Base-by-base conservation (phyloP, 176 grass and related monocot genomes). In the Zoysia japonica region DNA sequence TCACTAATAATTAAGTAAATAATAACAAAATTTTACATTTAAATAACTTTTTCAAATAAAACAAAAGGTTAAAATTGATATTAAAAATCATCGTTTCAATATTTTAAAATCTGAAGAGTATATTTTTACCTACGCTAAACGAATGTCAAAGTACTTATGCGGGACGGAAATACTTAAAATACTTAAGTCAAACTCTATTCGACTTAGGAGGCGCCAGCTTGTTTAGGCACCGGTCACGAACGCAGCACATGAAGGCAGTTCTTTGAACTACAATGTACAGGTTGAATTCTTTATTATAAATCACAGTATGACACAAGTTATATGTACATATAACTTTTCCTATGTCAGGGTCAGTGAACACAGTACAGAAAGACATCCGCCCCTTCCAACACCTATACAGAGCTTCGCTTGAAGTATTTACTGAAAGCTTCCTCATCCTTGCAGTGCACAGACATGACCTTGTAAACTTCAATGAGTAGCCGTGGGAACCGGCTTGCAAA, bases 391-490 rank as follows among this genome's bases (percentile, higher is more conserved):
- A 81, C 66, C 20, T 89, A 94, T 19, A 47, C n/a, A 17, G 46
- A 72, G 47, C 53, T 89, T n/a, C 80, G 81, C 5, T 72, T 65
- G 50, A 91, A 93, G 76, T 95, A 95, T 93, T 99, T 95, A 35
- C 85, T 77, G 76, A 99, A 91, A 39, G 84, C 86, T 69, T 85
- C 88, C 77, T 98, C 96, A 20, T 91, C 90, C 48, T 84, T 82
- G 84, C 96, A 99, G 77, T 93, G 82, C 64, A 64, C 71, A 16
- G 3, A 77, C 64, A 95, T 61, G 65, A 99, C 81, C 64, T 93
- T 87, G 82, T 95, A 99, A 28, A 95, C 96, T 85, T 99, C 88
- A 43, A 95, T 95, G 35, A 99, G 76, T 40, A 99, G 85, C 74
- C 87, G 95, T 0, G 96, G 96, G 55, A 99, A 99, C 12, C 92